phyloP scores from a whole-genome alignment of 805 yeast species.

The Lachancea waltii region DNA sequence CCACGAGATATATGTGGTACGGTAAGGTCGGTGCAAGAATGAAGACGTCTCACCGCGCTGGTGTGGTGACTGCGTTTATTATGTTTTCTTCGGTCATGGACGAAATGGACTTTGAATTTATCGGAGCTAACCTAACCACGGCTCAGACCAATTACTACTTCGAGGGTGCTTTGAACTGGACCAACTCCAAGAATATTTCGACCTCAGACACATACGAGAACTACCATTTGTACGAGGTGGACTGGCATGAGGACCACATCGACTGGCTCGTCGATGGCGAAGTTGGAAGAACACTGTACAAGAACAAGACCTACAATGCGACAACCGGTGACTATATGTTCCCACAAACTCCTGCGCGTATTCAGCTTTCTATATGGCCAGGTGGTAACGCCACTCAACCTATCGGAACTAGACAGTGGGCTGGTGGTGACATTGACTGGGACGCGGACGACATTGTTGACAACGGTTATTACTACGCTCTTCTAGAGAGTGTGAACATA shows the following conservation, averaged over 20 bases:
- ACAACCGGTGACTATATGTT: constrained; percentile 51
- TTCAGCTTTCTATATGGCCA: constrained; percentile 75
- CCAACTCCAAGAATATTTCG: constrained; percentile 37
- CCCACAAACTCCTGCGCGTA: constrained; percentile 71
- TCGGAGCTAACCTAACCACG: constrained; percentile 61
- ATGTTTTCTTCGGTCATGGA: constrained; percentile 79
- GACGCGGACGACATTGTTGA: constrained; percentile 60
- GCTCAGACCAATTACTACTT: constrained; percentile 79
- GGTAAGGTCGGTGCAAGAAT: constrained; percentile 67
- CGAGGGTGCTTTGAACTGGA: constrained; percentile 64
- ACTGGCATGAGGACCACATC: constrained; percentile 70
- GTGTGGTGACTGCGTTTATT: constrained; percentile 82
- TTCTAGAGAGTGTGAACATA: constrained; percentile 52
- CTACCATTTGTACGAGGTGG: constrained; percentile 70
- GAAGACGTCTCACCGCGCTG: constrained; percentile 67
- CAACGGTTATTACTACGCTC: constrained; percentile 77
- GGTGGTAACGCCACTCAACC: constrained; percentile 54
- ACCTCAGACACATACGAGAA: constrained; percentile 49
- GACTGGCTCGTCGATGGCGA: constrained; percentile 72
- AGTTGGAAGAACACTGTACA: constrained; percentile 56
- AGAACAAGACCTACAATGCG: constrained; percentile 52
- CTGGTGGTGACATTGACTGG: constrained; percentile 89
- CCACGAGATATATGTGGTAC: constrained; percentile 79
- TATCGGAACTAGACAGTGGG: constrained; percentile 69
- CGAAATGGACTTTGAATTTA: constrained; percentile 84